Percentiles rank a stretch among this genome's conserved stretches.
phyloP scores from a whole-genome alignment of 2,329 filamentous ascomycete species.

The Alternaria tenuissima region DNA sequence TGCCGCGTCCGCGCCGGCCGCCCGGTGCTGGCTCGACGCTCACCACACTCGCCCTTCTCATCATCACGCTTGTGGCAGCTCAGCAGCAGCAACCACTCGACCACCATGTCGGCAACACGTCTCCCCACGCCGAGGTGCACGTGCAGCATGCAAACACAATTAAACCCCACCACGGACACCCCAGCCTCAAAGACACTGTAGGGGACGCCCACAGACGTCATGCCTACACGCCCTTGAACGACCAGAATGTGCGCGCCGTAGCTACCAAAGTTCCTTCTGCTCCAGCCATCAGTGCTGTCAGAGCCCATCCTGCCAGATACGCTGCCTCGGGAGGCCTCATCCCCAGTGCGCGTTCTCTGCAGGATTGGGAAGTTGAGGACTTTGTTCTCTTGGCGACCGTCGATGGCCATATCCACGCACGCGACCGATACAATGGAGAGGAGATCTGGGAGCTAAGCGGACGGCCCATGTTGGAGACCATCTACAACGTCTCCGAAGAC shows the following conservation, averaged over 20 bases:
- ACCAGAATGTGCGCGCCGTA: conserved; percentile 87
- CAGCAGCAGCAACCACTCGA: conserved; percentile 53
- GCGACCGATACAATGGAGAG: conserved; percentile 84
- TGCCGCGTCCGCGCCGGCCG: conserved; percentile 52
- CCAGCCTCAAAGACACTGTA: conserved; percentile 21
- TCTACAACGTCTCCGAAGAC: conserved; percentile 68
- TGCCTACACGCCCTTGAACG: conserved; percentile 39
- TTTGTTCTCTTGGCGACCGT: conserved; percentile 99
- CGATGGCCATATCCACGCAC: conserved; percentile 94
- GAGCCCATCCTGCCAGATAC: conserved; percentile 82
- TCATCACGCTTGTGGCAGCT: conserved; percentile 50
- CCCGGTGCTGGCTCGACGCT: conserved; percentile 50
- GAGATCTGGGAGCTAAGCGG: conserved; percentile 87
- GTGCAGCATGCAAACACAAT: conserved; percentile 30
- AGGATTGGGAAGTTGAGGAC: conserved; percentile 99
- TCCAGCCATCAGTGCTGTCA: conserved; percentile 88
- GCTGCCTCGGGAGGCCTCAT: conserved; percentile 59
- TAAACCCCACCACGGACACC: conserved; percentile 15
- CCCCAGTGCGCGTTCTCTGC: conserved; percentile 88
- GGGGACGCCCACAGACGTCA: conserved; percentile 33
- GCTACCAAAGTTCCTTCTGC: conserved; percentile 78
- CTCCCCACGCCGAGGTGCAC: conserved; percentile 38
- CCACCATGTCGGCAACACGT: conserved; percentile 31
- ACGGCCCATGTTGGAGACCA: conserved; percentile 89
- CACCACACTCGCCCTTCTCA: conserved; percentile 46